Percentiles rank a stretch among this genome's conserved stretches.
Evolutionary conservation across 164 flowering plant species (phyloP).

Genomic region (Berberis vulgaris): DNA sequence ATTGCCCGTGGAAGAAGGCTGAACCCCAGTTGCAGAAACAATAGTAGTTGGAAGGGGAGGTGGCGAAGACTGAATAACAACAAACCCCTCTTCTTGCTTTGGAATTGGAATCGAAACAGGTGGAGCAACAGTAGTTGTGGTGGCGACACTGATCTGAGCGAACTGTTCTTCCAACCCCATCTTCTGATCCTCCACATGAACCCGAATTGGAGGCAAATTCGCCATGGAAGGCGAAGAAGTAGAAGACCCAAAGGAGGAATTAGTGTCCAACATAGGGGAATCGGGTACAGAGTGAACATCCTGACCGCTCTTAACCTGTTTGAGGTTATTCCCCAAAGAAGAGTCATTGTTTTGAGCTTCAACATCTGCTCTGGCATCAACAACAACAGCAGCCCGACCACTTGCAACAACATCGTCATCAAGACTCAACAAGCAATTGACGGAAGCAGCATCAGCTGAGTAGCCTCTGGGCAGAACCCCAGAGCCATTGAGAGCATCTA

Average conservation of each 20-base stretch:
- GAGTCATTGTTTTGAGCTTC: constrained; percentile 1
- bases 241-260: constrained; percentile 68
- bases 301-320: constrained; percentile 26
- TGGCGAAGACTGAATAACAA: constrained; percentile 28
- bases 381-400: neutral
- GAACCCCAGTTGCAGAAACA: constrained; percentile 6
- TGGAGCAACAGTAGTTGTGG: neutral
- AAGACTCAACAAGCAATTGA: constrained; percentile 44
- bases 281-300: constrained; percentile 65
- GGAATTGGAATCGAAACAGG: constrained; percentile 4
- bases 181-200: constrained; percentile 51
- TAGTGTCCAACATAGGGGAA: constrained; percentile 76
- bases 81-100: constrained; percentile 40
- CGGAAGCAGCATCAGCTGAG: constrained; percentile 51
- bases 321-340: constrained; percentile 8
- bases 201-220: constrained; percentile 65
- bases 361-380: neutral
- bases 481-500: constrained; percentile 62
- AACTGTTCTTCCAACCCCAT: constrained; percentile 67
- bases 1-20: constrained; percentile 10
- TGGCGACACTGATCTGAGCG: constrained; percentile 39
- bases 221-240: constrained; percentile 63
- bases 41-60: constrained; percentile 23
- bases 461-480: constrained; percentile 43
- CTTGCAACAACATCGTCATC: constrained; percentile 16